Evolutionary conservation across 331 rosid genomes (phyloP).

Genomic region (Malus hybrid): DNA sequence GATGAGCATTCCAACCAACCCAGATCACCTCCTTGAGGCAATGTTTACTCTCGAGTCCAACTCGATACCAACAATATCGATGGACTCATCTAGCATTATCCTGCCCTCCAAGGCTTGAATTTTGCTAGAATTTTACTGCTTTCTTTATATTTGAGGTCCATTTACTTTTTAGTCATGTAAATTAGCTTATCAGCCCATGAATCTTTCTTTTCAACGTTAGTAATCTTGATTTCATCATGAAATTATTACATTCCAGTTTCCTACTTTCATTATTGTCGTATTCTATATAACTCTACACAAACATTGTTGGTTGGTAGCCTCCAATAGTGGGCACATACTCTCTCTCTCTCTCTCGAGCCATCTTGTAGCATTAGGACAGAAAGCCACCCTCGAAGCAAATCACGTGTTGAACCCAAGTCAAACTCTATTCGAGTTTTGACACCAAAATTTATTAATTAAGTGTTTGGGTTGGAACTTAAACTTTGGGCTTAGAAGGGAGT

Average conservation of each 20-base stretch:
- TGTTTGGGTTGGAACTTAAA: no score
- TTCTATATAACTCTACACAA: no score
- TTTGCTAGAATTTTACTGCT: no score
- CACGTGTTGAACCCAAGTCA: neutral
- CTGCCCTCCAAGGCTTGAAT: neutral
- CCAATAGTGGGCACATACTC: neutral
- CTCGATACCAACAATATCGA: neutral
- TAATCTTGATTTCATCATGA: neutral
- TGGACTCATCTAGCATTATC: neutral
- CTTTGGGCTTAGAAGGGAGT: no score
- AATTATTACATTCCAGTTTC: no score
- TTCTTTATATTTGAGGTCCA: neutral
- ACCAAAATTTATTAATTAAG: neutral
- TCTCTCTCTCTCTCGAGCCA: neutral
- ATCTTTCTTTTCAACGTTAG: no score
- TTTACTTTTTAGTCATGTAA: neutral
- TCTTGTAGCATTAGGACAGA: neutral
- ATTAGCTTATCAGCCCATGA: no score
- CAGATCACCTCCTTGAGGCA: neutral
- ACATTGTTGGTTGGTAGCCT: accelerated
- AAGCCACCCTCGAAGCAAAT: neutral
- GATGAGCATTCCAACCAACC: neutral
- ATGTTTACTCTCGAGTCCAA: neutral
- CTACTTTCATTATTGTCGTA: no score
- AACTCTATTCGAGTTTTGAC: neutral